Conservation (phyloP, 1,139 yeast genomes). For the Magnusiomyces ingens region DNA sequence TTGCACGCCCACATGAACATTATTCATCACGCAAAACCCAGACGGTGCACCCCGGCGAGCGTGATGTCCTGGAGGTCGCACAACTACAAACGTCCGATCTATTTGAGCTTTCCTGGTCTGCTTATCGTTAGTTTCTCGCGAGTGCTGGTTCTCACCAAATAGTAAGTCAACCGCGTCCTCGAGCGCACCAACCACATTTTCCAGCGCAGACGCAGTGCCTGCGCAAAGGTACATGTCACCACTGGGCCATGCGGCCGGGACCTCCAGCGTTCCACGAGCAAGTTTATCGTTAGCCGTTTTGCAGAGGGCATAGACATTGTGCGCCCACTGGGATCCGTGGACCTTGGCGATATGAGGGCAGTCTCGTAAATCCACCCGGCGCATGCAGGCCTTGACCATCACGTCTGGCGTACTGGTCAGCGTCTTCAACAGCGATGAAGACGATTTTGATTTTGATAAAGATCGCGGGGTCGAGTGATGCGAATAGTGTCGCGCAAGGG, state of each 20-base stretch:
- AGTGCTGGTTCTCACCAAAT: constrained; percentile 30
- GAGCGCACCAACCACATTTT: constrained; percentile 74
- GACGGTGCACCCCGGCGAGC: constrained; percentile 73
- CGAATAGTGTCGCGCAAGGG: constrained; percentile 48
- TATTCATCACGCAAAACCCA: constrained; percentile 80
- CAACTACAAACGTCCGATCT: constrained; percentile 58
- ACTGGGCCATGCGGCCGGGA: constrained; percentile 75
- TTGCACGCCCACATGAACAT: constrained; percentile 76
- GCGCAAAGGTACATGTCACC: constrained; percentile 76
- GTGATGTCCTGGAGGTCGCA: constrained; percentile 87
- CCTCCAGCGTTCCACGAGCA: constrained; percentile 54
- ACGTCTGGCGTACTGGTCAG: too few species aligned
- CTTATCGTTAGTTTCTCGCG: too few species aligned
- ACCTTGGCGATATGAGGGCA: constrained; percentile 57
- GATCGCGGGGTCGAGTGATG: too few species aligned
- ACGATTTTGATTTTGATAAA: too few species aligned
- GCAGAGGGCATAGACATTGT: constrained; percentile 53
- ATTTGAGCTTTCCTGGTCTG: constrained; percentile 38
- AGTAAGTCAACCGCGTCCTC: constrained; percentile 65
- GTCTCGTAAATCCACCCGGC: constrained; percentile 39
- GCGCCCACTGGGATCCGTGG: constrained; percentile 76
- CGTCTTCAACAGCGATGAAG: too few species aligned
- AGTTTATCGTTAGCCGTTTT: constrained; percentile 52
- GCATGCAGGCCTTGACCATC: constrained; percentile 39
- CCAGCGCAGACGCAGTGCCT: constrained; percentile 62